Conservation (phyloP, 345 rosid species). For the Carallia brachiata region DNA sequence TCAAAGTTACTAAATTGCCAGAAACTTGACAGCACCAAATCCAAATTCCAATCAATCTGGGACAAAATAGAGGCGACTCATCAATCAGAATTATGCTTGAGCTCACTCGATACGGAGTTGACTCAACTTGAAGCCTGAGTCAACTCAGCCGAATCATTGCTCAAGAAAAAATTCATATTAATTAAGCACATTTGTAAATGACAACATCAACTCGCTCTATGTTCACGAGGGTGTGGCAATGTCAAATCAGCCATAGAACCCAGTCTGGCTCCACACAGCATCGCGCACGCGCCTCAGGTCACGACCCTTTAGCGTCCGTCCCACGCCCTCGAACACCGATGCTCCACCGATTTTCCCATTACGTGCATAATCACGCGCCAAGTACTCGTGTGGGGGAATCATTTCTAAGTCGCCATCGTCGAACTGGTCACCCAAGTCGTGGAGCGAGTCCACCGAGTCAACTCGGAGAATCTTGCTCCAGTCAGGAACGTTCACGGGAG, state of each 20-base stretch:
- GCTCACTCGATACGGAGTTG: slow-evolving; percentile 42
- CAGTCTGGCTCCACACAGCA: slow-evolving; percentile 75
- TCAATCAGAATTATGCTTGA: slow-evolving; percentile 23
- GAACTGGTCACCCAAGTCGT: slow-evolving; percentile 59
- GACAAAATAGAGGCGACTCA: neutral
- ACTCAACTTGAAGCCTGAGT: slow-evolving; percentile 22
- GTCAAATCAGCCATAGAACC: slow-evolving; percentile 20
- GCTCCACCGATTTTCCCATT: slow-evolving; percentile 44
- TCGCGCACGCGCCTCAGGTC: slow-evolving; percentile 91
- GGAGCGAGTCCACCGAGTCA: slow-evolving; percentile 77
- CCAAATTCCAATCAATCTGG: slow-evolving; percentile 6
- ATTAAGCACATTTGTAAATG: neutral
- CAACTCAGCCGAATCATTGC: slow-evolving; percentile 44
- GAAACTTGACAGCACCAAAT: neutral
- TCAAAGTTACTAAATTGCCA: neutral
- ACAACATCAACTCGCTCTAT: neutral
- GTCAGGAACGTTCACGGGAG: slow-evolving; percentile 89
- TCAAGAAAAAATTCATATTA: slow-evolving; percentile 8
- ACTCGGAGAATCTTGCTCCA: slow-evolving; percentile 87
- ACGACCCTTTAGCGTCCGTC: slow-evolving; percentile 87
- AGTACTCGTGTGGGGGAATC: slow-evolving; percentile 95
- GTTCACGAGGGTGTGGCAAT: neutral
- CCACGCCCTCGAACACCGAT: slow-evolving; percentile 81
- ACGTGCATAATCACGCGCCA: slow-evolving; percentile 63
- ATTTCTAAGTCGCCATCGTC: slow-evolving; percentile 56